Evolutionary conservation across 2,329 filamentous ascomycete genomes (phyloP).

Genomic region (Fusarium sp.): DNA sequence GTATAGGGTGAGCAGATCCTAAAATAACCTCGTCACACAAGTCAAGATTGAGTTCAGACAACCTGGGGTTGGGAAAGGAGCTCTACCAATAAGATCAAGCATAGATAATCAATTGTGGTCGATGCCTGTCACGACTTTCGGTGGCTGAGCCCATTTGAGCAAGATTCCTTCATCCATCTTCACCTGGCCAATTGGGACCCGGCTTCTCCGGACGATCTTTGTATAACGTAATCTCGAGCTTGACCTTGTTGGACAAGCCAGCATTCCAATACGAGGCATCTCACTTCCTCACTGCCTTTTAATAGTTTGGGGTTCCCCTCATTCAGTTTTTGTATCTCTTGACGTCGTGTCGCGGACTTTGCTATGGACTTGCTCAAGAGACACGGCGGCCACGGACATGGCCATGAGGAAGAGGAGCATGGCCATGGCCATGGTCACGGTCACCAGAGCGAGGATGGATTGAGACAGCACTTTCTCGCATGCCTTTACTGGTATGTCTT

Average conservation of each 20-base stretch:
- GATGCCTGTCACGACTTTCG: neutral
- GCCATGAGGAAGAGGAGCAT: conserved; percentile 34
- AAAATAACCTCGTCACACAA: neutral
- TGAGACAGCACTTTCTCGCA: conserved; percentile 45
- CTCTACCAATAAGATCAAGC: neutral
- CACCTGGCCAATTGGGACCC: conserved; percentile 31
- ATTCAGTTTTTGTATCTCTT: neutral
- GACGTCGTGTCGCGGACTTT: conserved; percentile 1
- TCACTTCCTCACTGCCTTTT: neutral
- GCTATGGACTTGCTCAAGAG: conserved; percentile 38
- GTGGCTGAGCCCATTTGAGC: conserved; percentile 44
- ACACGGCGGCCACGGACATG: conserved; percentile 42
- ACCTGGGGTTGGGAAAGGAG: neutral
- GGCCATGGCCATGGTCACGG: conserved; percentile 40
- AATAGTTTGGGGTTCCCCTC: neutral
- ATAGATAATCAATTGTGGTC: neutral
- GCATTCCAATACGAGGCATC: conserved; percentile 22
- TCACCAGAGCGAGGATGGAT: conserved; percentile 42
- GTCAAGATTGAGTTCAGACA: conserved; percentile 1
- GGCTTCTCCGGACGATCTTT: conserved; percentile 14
- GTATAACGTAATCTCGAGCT: conserved; percentile 44
- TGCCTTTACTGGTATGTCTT: conserved; percentile 46
- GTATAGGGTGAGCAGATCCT: conserved; percentile 5
- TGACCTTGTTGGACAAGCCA: conserved; percentile 20
- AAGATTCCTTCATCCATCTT: conserved; percentile 27